Conservation (phyloP, 1,284 basidiomycete genomes). For the Ceratobasidium sp. region DNA sequence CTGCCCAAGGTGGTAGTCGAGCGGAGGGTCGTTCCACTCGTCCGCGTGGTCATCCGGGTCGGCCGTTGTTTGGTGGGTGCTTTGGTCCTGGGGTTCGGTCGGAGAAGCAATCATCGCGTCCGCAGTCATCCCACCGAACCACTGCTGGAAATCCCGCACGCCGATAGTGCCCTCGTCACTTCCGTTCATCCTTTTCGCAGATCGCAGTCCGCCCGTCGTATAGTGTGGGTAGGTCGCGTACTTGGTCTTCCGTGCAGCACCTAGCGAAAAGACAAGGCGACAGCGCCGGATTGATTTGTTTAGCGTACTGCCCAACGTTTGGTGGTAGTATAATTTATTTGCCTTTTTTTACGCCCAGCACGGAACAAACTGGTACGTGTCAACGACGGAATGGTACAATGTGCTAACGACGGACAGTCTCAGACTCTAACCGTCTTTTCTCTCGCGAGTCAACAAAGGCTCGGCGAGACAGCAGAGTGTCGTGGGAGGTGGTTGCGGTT, state of each 20-base stretch:
- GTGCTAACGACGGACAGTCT: slow-evolving; percentile 9
- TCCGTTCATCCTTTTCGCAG: slow-evolving; percentile 10
- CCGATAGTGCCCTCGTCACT: slow-evolving; percentile 28
- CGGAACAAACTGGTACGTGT: slow-evolving; percentile 37
- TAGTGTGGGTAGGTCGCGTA: slow-evolving; percentile 13
- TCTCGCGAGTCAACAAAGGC: background rate
- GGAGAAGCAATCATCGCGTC: slow-evolving; percentile 22
- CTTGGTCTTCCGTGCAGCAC: background rate
- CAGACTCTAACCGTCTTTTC: background rate
- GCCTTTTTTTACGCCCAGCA: slow-evolving; percentile 36
- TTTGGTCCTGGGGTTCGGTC: slow-evolving; percentile 32
- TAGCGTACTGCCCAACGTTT: slow-evolving; percentile 22
- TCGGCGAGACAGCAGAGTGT: background rate
- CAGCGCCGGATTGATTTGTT: slow-evolving; percentile 12
- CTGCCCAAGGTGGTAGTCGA: slow-evolving; percentile 3
- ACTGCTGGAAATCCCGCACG: slow-evolving; percentile 29
- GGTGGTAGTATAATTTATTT: slow-evolving; percentile 30
- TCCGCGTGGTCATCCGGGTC: slow-evolving; percentile 22
- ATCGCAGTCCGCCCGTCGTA: slow-evolving; percentile 1
- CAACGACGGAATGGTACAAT: slow-evolving; percentile 18
- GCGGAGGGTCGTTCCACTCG: slow-evolving; percentile 33
- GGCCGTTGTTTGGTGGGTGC: background rate
- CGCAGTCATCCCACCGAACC: slow-evolving; percentile 15
- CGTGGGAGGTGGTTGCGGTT: slow-evolving; percentile 35
- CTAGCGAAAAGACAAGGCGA: background rate